phyloP scores from a whole-genome alignment of 805 yeast species.

The Candida saitoana region DNA sequence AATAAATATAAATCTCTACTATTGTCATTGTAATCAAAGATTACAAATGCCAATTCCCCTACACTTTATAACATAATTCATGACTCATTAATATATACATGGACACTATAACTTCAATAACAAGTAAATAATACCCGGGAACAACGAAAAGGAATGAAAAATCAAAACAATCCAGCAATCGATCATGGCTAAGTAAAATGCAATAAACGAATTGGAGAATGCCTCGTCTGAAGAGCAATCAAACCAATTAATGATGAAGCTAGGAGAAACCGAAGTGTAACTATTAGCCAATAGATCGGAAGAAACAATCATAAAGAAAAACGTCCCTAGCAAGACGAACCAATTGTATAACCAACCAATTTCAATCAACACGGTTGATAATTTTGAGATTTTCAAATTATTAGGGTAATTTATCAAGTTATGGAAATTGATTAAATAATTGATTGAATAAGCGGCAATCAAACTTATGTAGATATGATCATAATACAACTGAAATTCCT shows the following conservation, averaged over 20 bases:
- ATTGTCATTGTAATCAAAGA: too few relatives aligned
- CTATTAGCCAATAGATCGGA: slow-evolving; percentile 21
- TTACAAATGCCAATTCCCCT: too few relatives aligned
- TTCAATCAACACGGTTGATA: slow-evolving; percentile 13
- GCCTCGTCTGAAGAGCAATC: not conserved
- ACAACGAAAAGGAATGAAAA: not conserved
- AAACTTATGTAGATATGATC: slow-evolving; percentile 24
- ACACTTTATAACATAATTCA: not conserved
- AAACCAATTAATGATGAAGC: slow-evolving; percentile 3
- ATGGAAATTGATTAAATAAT: slow-evolving; percentile 10
- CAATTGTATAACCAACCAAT: slow-evolving; percentile 22
- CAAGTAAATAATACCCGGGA: not conserved
- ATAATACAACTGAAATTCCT: slow-evolving; percentile 13
- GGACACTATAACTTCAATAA: not conserved
- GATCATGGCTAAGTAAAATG: slow-evolving; percentile 2
- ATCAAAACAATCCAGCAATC: slow-evolving; percentile 7
- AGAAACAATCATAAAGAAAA: slow-evolving; percentile 12
- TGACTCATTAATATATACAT: not conserved
- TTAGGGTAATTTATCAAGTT: slow-evolving; percentile 12
- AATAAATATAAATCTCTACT: too few relatives aligned
- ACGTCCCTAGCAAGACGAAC: slow-evolving; percentile 12
- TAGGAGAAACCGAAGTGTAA: not conserved
- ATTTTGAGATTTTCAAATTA: slow-evolving; percentile 13
- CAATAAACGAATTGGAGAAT: slow-evolving; percentile 1
- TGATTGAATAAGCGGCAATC: slow-evolving; percentile 11